Percentiles rank a stretch among this genome's conserved stretches.
Evolutionary conservation across 345 rosid genomes (phyloP).

Genomic region (Moricandia arvensis): DNA sequence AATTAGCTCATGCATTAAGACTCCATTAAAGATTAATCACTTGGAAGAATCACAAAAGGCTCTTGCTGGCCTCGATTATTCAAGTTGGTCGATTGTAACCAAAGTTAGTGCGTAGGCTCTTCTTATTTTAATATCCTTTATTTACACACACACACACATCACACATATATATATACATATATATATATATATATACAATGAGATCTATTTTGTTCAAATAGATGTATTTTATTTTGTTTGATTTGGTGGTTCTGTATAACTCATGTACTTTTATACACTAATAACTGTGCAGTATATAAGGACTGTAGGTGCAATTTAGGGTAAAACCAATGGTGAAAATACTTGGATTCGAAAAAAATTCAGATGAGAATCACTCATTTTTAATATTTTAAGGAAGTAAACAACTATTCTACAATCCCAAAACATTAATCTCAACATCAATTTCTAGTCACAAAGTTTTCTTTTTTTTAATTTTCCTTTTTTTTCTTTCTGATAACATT

Average conservation of each 20-base stretch:
- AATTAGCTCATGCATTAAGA: constrained; percentile 42
- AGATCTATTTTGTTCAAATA: background rate
- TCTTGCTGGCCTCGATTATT: constrained; percentile 36
- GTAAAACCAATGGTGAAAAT: too few relatives aligned
- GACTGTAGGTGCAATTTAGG: too few relatives aligned
- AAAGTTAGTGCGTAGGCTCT: constrained; percentile 30
- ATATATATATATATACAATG: background rate
- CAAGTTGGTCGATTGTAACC: constrained; percentile 34
- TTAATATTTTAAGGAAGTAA: too few relatives aligned
- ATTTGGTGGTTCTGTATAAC: background rate
- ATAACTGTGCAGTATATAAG: too few relatives aligned
- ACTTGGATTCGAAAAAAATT: too few relatives aligned
- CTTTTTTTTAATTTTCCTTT: background rate
- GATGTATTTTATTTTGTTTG: background rate
- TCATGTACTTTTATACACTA: background rate
- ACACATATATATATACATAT: background rate
- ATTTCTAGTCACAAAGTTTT: background rate
- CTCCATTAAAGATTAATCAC: constrained; percentile 33
- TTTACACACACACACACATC: too few relatives aligned
- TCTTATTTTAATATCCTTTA: background rate
- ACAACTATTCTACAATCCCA: too few relatives aligned
- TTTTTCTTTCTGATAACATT: background rate
- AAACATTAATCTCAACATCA: background rate
- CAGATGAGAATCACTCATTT: too few relatives aligned
- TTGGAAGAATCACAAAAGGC: constrained; percentile 36